Evolutionary conservation across 2,329 filamentous ascomycete genomes (phyloP), one percentile per base, ranked within the genome.

Genomic region (Arthrinium phaeospermum): DNA sequence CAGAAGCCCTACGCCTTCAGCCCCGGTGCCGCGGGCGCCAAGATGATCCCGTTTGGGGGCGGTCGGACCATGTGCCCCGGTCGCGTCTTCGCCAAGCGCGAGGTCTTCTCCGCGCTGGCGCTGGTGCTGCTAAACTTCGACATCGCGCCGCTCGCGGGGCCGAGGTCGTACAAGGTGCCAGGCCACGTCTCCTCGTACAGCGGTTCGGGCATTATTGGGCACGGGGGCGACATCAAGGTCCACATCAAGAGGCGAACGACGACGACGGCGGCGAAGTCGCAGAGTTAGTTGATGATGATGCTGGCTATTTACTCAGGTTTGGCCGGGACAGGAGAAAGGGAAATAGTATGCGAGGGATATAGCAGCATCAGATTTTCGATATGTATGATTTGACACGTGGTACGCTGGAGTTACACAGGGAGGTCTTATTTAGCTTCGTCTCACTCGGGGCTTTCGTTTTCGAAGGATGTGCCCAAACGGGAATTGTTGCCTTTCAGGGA

Each of bases 41-140:
- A 41, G 34, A 41, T 64, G 57, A 64, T 78, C 49, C 77, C 77
- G 6, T 78, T 78, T 13, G 77, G 77, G 22, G 77, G 77, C 1
- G 77, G 77, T 1, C 73, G 72, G 22, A 76, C 75, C 3, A 78
- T 78, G 75, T 78, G 77, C n/a, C 77, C 77, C 0, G 77, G 77
- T 1, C 72, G 77, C 3, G 74, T 78, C 27, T 78, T 77, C 41
- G 77, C 77, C 8, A 78, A 78, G 71, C 77, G 76, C 64, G 77
- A 78, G 72, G 78, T 78, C 12, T 49, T 78, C 13, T 74, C 74
- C 14, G 73, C 75, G 41, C 74, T 75, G 1, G 75, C 73, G 16
- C n/a, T 78, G 73, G 73, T 70, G 72, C 76, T 47, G 68, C 74
- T 49, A 6, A 70, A 72, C 1, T 78, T 78, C 30, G 71, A 78